A percentile compares a stretch with the other conserved stretches of the same genome.
These are phyloP conservation scores for Fomitopsis betulina DNA, from an alignment of 1,284 basidiomycete genomes.

Conservation along the genomic window DNA sequence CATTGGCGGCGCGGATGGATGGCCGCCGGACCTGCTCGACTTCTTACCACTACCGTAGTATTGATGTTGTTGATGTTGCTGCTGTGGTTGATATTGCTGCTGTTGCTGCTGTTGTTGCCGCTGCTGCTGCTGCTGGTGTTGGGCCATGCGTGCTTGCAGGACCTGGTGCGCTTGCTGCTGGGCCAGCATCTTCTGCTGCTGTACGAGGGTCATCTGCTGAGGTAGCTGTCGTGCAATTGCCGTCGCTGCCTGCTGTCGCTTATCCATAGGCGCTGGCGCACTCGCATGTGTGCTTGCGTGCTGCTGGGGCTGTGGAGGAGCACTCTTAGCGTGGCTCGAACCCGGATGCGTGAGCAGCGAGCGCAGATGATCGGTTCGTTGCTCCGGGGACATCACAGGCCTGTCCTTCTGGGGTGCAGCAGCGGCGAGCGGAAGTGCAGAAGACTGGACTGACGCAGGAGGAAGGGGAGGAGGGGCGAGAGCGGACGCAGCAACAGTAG, in stretches of 20 bases:
- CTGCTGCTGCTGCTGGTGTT: conserved; percentile 14
- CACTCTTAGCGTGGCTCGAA: conserved; percentile 3
- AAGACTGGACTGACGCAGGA: background rate
- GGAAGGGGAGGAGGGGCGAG: background rate
- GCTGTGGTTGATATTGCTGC: conserved; percentile 1
- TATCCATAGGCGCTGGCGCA: background rate
- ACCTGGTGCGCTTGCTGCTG: background rate
- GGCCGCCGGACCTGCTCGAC: background rate
- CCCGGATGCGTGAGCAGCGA: conserved; percentile 37
- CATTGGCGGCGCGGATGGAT: conserved; percentile 10
- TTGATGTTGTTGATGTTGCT: background rate
- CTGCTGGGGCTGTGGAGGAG: conserved; percentile 3
- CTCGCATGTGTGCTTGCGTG: background rate
- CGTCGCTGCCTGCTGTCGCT: conserved; percentile 3
- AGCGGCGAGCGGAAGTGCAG: background rate
- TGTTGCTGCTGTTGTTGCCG: conserved; percentile 12
- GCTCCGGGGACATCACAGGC: conserved; percentile 39
- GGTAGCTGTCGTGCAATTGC: background rate
- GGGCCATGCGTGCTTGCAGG: background rate
- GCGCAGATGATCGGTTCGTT: conserved; percentile 33
- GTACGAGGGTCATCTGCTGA: background rate
- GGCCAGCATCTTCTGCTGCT: background rate
- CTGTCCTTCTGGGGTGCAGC: conserved; percentile 27
- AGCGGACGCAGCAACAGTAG: background rate
- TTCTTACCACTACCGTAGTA: background rate